Percentiles rank a stretch among this genome's conserved stretches.
phyloP scores from a whole-genome alignment of 495 filamentous ascomycete genomes.

The Hypoxylon fuscum region DNA sequence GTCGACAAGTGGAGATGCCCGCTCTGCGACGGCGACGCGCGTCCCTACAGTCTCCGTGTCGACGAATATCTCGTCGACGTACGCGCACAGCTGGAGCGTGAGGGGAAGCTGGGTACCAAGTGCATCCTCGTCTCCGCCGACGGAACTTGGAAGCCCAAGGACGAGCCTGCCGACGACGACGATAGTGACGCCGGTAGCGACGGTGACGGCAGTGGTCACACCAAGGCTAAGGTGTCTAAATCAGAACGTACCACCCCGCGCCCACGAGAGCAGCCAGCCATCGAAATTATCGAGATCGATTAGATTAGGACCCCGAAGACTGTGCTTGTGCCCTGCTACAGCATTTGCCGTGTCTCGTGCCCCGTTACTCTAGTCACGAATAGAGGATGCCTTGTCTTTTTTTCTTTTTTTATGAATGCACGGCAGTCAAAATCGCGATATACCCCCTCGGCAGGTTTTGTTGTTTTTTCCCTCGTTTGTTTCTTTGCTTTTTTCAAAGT shows the following conservation, averaged over 20 bases:
- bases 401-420: too few species aligned
- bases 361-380: too few species aligned
- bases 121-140: constrained; percentile 65
- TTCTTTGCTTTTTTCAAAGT: too few species aligned
- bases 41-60: constrained; percentile 71
- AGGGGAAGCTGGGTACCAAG: constrained; percentile 57
- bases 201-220: constrained; percentile 5
- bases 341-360: too few species aligned
- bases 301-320: constrained; percentile 19
- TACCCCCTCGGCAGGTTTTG: too few species aligned
- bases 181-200: constrained; percentile 34
- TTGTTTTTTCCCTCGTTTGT: too few species aligned
- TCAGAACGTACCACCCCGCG: neutral
- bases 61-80: constrained; percentile 76
- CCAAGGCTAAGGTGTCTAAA: neutral
- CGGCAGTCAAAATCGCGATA: too few species aligned
- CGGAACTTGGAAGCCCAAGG: constrained; percentile 65
- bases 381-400: too few species aligned
- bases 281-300: constrained; percentile 43
- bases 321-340: too few species aligned
- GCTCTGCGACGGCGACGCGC: constrained; percentile 76
- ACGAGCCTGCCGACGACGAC: constrained; percentile 45
- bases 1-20: constrained; percentile 87
- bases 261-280: constrained; percentile 3
- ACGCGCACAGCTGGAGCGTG: constrained; percentile 55